Evolutionary conservation across 1,284 basidiomycete genomes (phyloP), one percentile per base, ranked within the genome.

Genomic region (Tilletia setariae): DNA sequence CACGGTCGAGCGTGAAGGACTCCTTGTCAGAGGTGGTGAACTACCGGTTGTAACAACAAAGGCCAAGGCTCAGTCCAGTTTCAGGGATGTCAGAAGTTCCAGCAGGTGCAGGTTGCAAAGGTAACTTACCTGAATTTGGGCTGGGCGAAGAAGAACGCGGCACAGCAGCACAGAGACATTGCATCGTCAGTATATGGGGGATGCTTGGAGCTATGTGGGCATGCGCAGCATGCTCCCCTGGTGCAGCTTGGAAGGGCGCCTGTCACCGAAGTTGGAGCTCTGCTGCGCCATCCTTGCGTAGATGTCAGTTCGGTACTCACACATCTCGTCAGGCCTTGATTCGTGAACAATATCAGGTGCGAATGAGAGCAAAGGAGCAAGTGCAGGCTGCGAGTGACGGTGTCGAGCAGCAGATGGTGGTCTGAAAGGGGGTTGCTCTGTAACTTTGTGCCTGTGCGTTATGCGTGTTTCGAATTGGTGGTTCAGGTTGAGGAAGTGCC

Each of bases 1-100:
- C 92, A 84, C 90, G 91, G 83, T 97, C 94, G 75, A 95, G 92
- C 72, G 88, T 88, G 85, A 97, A 98, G 75, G 91, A 88, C 85
- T 98, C 95, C 79, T 93, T 94, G 85, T 99, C 95, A 62, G 95
- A 97, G 64, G 94, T 81, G 63, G 73, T 74, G 16, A 82, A 75
- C 67, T 74, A 70, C 70, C 78, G 77, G 77, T 79, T 80, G 25
- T 21, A 64, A 64, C 56, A 28, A 15, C 11, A 28, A 35, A 16
- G 28, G 28, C 2, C 7, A 61, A 7, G 56, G 16, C 15, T 6
- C 46, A 61, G 56, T 13, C 8, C 56, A 61, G 32, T 15, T 9
- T 30, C 56, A 30, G 19, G 2, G 15, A 21, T 7, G 8, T 35
- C 13, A 19, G 32, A 30, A 9, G 7, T 15, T 61, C 8, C 11